Conservation (phyloP, 768 basidiomycete species). For the Mycena vitilis region DNA sequence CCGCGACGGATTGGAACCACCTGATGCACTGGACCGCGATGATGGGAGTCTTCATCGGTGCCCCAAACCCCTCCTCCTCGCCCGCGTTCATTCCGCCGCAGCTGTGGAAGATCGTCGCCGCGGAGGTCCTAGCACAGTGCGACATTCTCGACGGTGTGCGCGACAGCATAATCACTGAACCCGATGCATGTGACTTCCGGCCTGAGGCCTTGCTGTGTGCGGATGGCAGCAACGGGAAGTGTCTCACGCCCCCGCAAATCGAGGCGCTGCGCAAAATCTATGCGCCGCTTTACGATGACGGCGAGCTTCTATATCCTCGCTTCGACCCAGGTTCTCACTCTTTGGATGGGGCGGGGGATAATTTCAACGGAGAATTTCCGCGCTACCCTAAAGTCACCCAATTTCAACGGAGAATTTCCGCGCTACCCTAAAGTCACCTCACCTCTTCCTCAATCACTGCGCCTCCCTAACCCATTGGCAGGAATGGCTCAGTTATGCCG, state of each 20-base stretch:
- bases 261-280: conserved; percentile 37
- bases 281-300: conserved; percentile 35
- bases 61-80: conserved; percentile 25
- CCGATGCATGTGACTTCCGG: conserved; percentile 39
- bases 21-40: conserved; percentile 26
- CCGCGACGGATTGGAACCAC: conserved; percentile 36
- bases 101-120: conserved; percentile 37
- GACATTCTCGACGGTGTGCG: conserved; percentile 38
- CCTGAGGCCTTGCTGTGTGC: conserved; percentile 38
- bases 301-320: conserved; percentile 32
- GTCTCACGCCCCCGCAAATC: conserved; percentile 38
- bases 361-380: background rate
- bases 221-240: background rate
- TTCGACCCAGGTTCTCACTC: conserved; percentile 27
- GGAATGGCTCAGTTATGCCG: conserved; percentile 26
- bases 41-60: conserved; percentile 19
- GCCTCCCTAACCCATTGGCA: background rate
- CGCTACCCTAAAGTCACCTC: background rate
- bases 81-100: conserved; percentile 29
- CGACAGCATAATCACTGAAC: conserved; percentile 42
- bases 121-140: conserved; percentile 32
- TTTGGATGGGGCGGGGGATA: no score
- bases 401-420: background rate
- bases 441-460: background rate
- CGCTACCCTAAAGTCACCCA: background rate